Evolutionary conservation across 148 eudicot genomes (phyloP).

Genomic region (Polygonum aviculare): DNA sequence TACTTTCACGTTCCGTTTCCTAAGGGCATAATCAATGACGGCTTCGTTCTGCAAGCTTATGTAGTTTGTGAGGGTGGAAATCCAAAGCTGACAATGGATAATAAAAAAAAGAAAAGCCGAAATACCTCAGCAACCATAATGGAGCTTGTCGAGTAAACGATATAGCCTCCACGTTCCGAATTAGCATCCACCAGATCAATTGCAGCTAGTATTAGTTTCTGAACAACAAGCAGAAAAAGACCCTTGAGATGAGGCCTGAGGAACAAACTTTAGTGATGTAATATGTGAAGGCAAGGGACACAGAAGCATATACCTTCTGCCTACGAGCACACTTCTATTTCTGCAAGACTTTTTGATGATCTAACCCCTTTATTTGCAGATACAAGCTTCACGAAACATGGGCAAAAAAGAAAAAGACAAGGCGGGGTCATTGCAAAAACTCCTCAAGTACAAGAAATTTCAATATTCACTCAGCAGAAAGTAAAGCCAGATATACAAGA

Average conservation of each 20-base stretch:
- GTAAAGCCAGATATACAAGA: not conserved
- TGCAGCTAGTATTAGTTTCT: slow-evolving; percentile 90
- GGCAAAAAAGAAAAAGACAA: too few species aligned
- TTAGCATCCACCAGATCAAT: slow-evolving; percentile 94
- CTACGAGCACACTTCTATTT: slow-evolving; percentile 45
- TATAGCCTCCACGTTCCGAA: slow-evolving; percentile 85
- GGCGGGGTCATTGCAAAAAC: too few species aligned
- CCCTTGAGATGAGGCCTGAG: not conserved
- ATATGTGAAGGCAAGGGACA: too few species aligned
- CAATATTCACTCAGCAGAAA: not conserved
- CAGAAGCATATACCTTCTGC: slow-evolving; percentile 53
- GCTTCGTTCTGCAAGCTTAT: slow-evolving; percentile 71
- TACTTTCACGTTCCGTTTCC: too few species aligned
- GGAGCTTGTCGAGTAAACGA: slow-evolving; percentile 92
- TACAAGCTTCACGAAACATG: too few species aligned
- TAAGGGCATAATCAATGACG: slow-evolving; percentile 85
- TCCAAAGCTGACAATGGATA: not conserved
- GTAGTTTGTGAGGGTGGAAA: not conserved
- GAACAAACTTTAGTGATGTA: not conserved
- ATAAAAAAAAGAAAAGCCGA: not conserved
- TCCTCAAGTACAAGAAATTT: slow-evolving; percentile 14
- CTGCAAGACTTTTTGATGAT: too few species aligned
- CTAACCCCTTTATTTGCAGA: too few species aligned
- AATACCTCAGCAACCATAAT: slow-evolving; percentile 78
- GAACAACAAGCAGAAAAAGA: slow-evolving; percentile 12